Percentiles rank a stretch among this genome's conserved stretches.
Conservation (phyloP, 441 rosid genomes). For the Pelargonium fulgidum region DNA sequence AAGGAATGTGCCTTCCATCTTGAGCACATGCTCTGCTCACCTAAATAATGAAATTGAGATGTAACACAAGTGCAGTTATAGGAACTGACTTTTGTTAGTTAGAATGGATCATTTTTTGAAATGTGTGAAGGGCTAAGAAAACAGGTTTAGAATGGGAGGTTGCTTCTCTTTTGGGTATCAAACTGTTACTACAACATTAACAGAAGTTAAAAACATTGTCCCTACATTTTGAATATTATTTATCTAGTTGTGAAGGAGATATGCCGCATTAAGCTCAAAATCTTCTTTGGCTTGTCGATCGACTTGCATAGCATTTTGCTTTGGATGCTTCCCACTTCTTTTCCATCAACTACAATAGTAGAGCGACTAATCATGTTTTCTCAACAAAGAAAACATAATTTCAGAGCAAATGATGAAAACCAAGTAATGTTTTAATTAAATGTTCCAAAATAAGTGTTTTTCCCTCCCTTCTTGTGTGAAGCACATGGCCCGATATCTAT, state of each 20-base stretch:
- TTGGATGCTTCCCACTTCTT: constrained; percentile 68
- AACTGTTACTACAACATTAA: no score
- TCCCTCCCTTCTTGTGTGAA: constrained; percentile 30
- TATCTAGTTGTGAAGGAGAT: constrained; percentile 33
- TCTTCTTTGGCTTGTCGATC: constrained; percentile 63
- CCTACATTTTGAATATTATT: not conserved
- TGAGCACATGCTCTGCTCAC: constrained; percentile 41
- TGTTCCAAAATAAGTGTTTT: not conserved
- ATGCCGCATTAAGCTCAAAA: constrained; percentile 47
- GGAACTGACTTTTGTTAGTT: no score
- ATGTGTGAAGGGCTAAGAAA: no score
- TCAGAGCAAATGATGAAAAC: not conserved
- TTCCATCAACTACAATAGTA: constrained; percentile 54
- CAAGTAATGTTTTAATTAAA: not conserved
- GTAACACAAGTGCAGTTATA: not conserved
- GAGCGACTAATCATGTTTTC: not conserved
- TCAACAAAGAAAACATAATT: not conserved
- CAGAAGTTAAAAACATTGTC: no score
- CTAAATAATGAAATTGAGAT: constrained; percentile 29
- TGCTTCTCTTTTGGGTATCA: no score
- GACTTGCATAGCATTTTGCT: constrained; percentile 72
- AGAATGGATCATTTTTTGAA: no score
- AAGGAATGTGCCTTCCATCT: constrained; percentile 41
- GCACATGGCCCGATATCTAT: constrained; percentile 65
- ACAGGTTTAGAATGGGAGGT: no score